Evolutionary conservation across 148 eudicot species (phyloP).

Genomic region (Diospyros lotus): DNA sequence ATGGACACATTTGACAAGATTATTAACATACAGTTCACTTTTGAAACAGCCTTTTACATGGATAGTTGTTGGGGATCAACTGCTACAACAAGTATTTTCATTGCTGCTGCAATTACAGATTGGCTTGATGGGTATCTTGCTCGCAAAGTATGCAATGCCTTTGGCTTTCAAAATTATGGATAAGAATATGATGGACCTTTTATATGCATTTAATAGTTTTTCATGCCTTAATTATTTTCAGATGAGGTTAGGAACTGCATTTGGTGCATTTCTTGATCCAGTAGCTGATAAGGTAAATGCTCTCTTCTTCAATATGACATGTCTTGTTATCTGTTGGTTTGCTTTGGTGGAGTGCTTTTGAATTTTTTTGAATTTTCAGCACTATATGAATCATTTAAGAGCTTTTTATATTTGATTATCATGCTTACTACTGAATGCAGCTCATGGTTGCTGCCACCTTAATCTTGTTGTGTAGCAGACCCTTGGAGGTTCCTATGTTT

Average conservation of each 20-base stretch:
- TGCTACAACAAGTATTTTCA: constrained; percentile 76
- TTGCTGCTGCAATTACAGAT: constrained; percentile 91
- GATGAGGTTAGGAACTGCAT: constrained; percentile 85
- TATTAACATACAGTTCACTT: constrained; percentile 25
- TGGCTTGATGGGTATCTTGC: constrained; percentile 99
- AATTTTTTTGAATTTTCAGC: background rate
- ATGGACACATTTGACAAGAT: constrained; percentile 12
- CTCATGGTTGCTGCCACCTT: constrained; percentile 98
- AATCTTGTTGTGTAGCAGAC: constrained; percentile 86
- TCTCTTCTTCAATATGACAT: background rate
- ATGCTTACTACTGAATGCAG: constrained; percentile 53
- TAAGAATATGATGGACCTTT: constrained; percentile 1
- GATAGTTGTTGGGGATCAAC: constrained; percentile 83
- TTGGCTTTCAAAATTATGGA: background rate
- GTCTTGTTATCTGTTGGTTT: background rate
- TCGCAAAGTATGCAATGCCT: constrained; percentile 49
- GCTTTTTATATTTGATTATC: constrained; percentile 16
- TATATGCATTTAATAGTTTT: constrained; percentile 4
- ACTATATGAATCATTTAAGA: background rate
- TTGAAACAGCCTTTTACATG: constrained; percentile 61
- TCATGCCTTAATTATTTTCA: constrained; percentile 31
- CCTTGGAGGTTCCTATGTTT: constrained; percentile 57
- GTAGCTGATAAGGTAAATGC: constrained; percentile 90
- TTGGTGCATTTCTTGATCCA: constrained; percentile 98
- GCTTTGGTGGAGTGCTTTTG: background rate